Conservation (phyloP, 176 grass and related monocot species). For the Olyra latifolia region DNA sequence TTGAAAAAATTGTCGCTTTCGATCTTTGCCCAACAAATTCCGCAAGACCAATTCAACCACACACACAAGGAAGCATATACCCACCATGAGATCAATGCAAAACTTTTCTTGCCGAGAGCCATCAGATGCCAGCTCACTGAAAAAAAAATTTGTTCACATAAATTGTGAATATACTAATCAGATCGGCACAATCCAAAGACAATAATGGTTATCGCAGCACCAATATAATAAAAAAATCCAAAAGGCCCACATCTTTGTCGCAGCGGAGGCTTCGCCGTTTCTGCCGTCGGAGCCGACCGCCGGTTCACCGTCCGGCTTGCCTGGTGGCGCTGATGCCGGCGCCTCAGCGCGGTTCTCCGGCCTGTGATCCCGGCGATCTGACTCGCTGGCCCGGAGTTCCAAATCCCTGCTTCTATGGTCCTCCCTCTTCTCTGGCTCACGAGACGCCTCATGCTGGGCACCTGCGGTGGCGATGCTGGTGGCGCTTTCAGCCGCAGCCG, state of each 20-base stretch:
- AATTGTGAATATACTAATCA: slow-evolving; percentile 62
- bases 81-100: slow-evolving; percentile 99
- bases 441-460: slow-evolving; percentile 7
- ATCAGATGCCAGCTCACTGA: slow-evolving; percentile 72
- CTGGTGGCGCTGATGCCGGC: slow-evolving; percentile 2
- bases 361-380: slow-evolving; percentile 45
- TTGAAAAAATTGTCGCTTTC: slow-evolving; percentile 74
- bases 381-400: slow-evolving; percentile 37
- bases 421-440: slow-evolving; percentile 52
- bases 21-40: slow-evolving; percentile 73
- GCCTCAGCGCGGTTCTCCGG: slow-evolving; percentile 49
- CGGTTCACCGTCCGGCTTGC: slow-evolving; percentile 51
- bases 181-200: slow-evolving; percentile 48
- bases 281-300: slow-evolving; percentile 46
- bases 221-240: slow-evolving; percentile 33
- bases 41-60: slow-evolving; percentile 67
- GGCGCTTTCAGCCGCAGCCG: slow-evolving; percentile 41
- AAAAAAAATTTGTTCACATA: slow-evolving; percentile 48
- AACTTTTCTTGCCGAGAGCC: slow-evolving; percentile 79
- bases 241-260: slow-evolving; percentile 73
- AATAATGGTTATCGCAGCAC: slow-evolving; percentile 41
- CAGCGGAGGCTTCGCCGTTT: slow-evolving; percentile 45
- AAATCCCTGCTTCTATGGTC: slow-evolving; percentile 46
- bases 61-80: slow-evolving; percentile 55
- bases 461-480: not conserved